Base-by-base conservation (phyloP, 768 basidiomycete genomes). In the Rossbeevera mucosa region DNA sequence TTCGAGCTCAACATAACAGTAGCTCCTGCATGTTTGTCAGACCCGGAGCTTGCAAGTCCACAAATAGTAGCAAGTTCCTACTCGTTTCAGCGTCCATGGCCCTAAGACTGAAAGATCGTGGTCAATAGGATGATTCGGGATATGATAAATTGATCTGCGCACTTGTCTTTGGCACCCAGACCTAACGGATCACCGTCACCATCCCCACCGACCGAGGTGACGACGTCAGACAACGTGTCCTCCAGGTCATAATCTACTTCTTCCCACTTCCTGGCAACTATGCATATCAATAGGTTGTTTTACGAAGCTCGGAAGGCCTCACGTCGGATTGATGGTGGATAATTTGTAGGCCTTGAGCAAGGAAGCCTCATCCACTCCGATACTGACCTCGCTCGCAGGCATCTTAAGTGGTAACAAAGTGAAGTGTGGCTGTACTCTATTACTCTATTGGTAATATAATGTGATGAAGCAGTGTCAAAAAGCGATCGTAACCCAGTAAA, bases 291-390 rank as follows among this genome's bases (percentile, higher is more conserved):
- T n/a, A n/a, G 20, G 13, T n/a, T 47, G 31, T 31, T 46, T 14
- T 26, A 42, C 3, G n/a, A 21, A 30, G 21, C 31, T 13, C 51
- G 36, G 36, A 49, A n/a, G 48, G n/a, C 53, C 60, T 61, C 77
- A 91, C 89, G 76, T 82, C 30, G 94, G 94, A 33, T 79, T 74
- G 38, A 92, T 73, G 20, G 82, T 83, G 12, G 86, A 85, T 42
- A 98, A 79, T 55, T 85, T 86, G 65, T 98, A 98, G 2, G 89
- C 79, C 71, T 93, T 93, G 52, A 98, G 80, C 38, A 98, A 71
- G 11, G 86, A 71, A 8, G 82, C 88, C 67, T 94, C 91, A 68
- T 94, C 91, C 24, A 85, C 76, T 44, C 83, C 76, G 59, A 89
- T 78, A 63, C 82, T 85, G 51, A 84, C 74, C 59, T 77, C 81